Evolutionary conservation across 1,284 basidiomycete genomes (phyloP), one percentile per base, ranked within the genome.

Genomic region (Pascua sp.): DNA sequence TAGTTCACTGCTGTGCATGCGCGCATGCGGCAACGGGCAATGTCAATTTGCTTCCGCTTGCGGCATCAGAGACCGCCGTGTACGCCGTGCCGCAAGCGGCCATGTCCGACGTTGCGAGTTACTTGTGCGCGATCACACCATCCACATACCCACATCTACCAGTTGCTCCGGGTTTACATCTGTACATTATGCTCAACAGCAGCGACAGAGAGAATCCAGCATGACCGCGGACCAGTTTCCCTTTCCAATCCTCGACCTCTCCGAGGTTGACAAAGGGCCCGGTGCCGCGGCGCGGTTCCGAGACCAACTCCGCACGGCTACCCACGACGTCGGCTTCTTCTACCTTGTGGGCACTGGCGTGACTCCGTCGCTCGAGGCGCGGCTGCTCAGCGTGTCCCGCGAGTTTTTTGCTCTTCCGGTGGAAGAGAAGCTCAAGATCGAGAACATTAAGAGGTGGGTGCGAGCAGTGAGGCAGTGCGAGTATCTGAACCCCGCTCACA

Each of bases 311-410:
- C 60, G 55, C 18, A 41, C n/a, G 11, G 60, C 57, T 13, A 62
- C 60, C 17, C 60, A 58, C 51, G 40, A 59, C n/a, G 49, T 55
- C 37, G 69, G 69, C 47, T 71, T 71, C 65, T 69, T 71, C 64
- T 69, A 71, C 57, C 63, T 69, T 38, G 62, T 63, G 18, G 69
- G 69, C 11, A 67, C 68, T 37, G 68, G 67, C 7, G 51, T 71
- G n/a, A 60, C 54, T 3, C 49, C 56, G 12, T 62, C 61, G 11
- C 67, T 68, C 43, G 61, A 68, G 48, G 47, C 60, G 15, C 59
- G 60, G 5, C 59, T 71, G 11, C 57, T 71, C 7, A 12, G 53
- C 11, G 44, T 56, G 4, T 67, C 63, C 11, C 62, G 65, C 48
- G 53, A 57, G 46, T 71, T 71, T 60, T 71, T 71, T 49, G 65